Evolutionary conservation across 2,329 filamentous ascomycete genomes (phyloP), one percentile per base, ranked within the genome.

Genomic region (Bretziella fagacearum): DNA sequence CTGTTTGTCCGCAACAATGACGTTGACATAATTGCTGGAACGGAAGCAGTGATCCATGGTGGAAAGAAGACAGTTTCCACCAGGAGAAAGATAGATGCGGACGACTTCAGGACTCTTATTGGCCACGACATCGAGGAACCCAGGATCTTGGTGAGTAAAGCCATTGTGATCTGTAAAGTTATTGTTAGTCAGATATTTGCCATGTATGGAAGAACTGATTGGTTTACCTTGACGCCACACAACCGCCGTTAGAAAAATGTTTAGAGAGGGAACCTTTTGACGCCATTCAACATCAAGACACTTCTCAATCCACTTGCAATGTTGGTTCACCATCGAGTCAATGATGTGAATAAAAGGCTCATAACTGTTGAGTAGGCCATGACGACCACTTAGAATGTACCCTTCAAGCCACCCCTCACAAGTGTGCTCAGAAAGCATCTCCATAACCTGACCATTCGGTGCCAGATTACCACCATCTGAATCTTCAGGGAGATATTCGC

Each of bases 271-370:
- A 8, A 86, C 65, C 59, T 79, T 79, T 55, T 68, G 73, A 44
- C 82, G 75, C 82, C 82, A 87, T 56, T 81, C 75, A 17, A 86
- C 77, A 57, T 86, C 81, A n/a, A 77, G 65, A 53, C 77, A 82
- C 64, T 86, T 87, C 60, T 87, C 81, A 44, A 86, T 71, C 81
- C 81, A 86, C 61, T 87, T 87, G 66, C 80, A 84, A 63, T 87
- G 81, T 64, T 84, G 81, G 59, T 84, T 85, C 51, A 87, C 81
- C 81, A 87, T 87, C 1, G 79, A 84, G 60, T 86, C 81, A 55
- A 87, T 84, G 55, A 87, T 75, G 57, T 86, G 81, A 50, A 86
- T 82, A 58, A 87, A 87, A 0, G 81, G 80, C 60, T 87, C 82
- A 63, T 87, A 87, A 58, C 77, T 81, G 69, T 85, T 86, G 50